Conservation (phyloP, 768 basidiomycete genomes). For the Serpula lacrymans region DNA sequence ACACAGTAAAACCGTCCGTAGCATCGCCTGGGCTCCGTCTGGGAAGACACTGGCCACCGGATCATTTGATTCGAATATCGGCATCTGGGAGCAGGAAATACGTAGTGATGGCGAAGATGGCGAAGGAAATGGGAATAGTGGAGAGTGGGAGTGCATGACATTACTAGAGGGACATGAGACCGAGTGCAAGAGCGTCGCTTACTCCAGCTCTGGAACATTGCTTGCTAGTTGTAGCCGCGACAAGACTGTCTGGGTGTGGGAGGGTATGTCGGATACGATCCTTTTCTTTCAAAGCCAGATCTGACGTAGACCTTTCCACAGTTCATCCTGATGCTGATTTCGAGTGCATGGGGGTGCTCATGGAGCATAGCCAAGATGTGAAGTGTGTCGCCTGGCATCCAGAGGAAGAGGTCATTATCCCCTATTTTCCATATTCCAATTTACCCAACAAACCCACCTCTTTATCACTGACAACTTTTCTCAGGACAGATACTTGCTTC, state of each 20-base stretch:
- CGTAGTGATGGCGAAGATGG: conserved; percentile 37
- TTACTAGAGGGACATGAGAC: conserved; percentile 93
- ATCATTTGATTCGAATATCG: conserved; percentile 91
- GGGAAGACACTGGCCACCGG: conserved; percentile 86
- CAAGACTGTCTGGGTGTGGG: conserved; percentile 99
- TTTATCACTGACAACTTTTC: conserved; percentile 12
- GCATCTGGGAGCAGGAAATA: conserved; percentile 79
- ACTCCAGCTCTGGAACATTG: conserved; percentile 67
- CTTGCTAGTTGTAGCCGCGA: conserved; percentile 95
- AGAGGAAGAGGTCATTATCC: conserved; percentile 76
- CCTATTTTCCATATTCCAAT: neutral
- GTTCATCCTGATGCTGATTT: conserved; percentile 92
- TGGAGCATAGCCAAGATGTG: conserved; percentile 97
- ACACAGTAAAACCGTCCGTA: conserved; percentile 85
- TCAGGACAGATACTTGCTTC: conserved; percentile 84
- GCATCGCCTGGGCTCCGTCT: conserved; percentile 85
- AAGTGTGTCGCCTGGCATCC: conserved; percentile 97
- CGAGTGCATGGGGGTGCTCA: conserved; percentile 90
- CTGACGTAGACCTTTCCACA: conserved; percentile 22
- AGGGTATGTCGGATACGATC: conserved; percentile 51
- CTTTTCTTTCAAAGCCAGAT: neutral
- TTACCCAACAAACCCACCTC: conserved; percentile 4
- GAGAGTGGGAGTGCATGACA: conserved; percentile 86
- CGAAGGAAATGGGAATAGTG: conserved; percentile 26
- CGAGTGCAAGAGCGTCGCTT: conserved; percentile 92